Evolutionary conservation across 2,329 filamentous ascomycete genomes (phyloP).

Genomic region (Lecanicillium sp.): DNA sequence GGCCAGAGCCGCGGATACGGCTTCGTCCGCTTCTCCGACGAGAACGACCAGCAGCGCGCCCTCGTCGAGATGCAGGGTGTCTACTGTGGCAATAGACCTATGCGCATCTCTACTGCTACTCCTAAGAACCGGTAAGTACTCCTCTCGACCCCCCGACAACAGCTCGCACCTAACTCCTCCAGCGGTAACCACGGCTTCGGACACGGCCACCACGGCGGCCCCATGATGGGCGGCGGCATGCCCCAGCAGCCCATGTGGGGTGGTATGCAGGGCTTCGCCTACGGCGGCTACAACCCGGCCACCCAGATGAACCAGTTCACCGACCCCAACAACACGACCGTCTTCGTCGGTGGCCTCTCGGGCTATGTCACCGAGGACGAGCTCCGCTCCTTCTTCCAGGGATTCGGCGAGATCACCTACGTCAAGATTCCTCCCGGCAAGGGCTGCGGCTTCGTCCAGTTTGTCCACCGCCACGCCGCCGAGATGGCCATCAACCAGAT

Average conservation of each 20-base stretch:
- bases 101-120: conserved; percentile 96
- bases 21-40: conserved; percentile 94
- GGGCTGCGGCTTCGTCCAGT: conserved; percentile 98
- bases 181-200: conserved; percentile 36
- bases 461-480: conserved; percentile 95
- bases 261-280: conserved; percentile 31
- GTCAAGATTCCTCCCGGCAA: conserved; percentile 99
- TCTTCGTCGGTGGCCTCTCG: conserved; percentile 94
- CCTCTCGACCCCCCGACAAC: too few relatives aligned
- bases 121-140: conserved; percentile 73
- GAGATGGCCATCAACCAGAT: conserved; percentile 99
- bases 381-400: conserved; percentile 99
- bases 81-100: conserved; percentile 96
- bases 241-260: conserved; percentile 42
- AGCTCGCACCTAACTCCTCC: background rate
- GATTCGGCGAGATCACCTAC: conserved; percentile 98
- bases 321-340: conserved; percentile 98
- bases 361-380: conserved; percentile 99
- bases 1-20: conserved; percentile 97
- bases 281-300: conserved; percentile 42
- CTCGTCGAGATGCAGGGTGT: conserved; percentile 98
- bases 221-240: conserved; percentile 42
- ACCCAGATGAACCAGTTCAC: conserved; percentile 96
- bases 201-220: conserved; percentile 36
- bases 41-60: conserved; percentile 92